These are phyloP conservation scores for Ananas comosus DNA, from an alignment of 176 grass and related monocot species.

Conservation along the genomic window DNA sequence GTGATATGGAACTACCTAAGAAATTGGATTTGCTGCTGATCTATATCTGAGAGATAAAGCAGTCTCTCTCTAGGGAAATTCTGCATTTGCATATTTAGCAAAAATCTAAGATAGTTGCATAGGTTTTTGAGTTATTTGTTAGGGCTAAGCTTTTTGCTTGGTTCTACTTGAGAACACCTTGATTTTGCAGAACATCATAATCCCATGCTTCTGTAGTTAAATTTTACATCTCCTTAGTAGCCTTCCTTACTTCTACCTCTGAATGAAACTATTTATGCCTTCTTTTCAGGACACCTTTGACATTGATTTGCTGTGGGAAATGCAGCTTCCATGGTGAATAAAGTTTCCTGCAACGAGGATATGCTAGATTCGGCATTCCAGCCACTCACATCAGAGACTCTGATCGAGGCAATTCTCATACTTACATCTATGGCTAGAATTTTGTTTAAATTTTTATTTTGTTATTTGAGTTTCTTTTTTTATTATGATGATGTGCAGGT, in stretches of 20 bases:
- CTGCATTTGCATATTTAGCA: no score
- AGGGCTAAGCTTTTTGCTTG: not conserved
- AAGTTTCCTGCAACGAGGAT: constrained; percentile 55
- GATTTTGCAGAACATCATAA: not conserved
- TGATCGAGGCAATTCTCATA: constrained; percentile 54
- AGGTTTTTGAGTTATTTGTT: not conserved
- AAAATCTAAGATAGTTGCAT: no score
- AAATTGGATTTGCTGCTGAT: no score
- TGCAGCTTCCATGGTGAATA: constrained; percentile 99
- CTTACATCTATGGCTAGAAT: not conserved
- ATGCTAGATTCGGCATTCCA: constrained; percentile 31
- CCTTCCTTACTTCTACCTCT: constrained; percentile 12
- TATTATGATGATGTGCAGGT: constrained; percentile 46
- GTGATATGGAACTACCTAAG: no score
- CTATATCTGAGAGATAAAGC: no score
- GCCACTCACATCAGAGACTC: constrained; percentile 75
- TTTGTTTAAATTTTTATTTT: not conserved
- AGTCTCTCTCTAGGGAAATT: no score
- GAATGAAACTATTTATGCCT: constrained; percentile 38
- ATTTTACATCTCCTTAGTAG: not conserved
- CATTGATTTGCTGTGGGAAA: constrained; percentile 80
- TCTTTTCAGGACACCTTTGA: constrained; percentile 89
- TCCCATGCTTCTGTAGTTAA: not conserved
- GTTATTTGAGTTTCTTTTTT: not conserved
- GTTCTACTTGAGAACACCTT: not conserved